Percentiles rank a stretch among this genome's conserved stretches.
Evolutionary conservation across 805 yeast genomes (phyloP).

Genomic region (Priceomyces haplophilus): DNA sequence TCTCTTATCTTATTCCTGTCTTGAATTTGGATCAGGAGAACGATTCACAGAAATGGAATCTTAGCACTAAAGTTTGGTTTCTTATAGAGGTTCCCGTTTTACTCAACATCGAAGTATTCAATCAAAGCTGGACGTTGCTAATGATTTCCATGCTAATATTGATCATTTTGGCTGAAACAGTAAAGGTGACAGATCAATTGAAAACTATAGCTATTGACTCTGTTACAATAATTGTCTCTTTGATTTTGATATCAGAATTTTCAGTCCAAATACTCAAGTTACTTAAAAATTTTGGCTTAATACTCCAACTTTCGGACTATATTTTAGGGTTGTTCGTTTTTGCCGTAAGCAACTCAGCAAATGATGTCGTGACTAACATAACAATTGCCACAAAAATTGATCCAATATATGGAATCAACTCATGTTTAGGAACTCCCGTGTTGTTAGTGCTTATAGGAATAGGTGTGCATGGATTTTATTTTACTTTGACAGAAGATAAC

Average conservation of each 20-base stretch:
- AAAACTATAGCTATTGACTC: slow-evolving; percentile 9
- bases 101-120: slow-evolving; percentile 16
- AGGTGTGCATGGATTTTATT: slow-evolving; percentile 42
- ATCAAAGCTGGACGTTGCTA: slow-evolving; percentile 9
- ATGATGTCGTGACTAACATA: slow-evolving; percentile 50
- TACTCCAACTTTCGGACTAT: slow-evolving; percentile 45
- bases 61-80: slow-evolving; percentile 13
- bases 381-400: slow-evolving; percentile 41
- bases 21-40: background rate
- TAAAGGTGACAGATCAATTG: background rate
- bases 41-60: background rate
- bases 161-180: background rate
- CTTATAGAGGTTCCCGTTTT: slow-evolving; percentile 16
- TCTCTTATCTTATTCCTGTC: slow-evolving; percentile 16
- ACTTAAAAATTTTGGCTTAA: slow-evolving; percentile 44
- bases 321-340: slow-evolving; percentile 47
- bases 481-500: slow-evolving; percentile 5
- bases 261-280: slow-evolving; percentile 24
- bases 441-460: slow-evolving; percentile 48
- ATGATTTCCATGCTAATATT: slow-evolving; percentile 7
- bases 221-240: slow-evolving; percentile 23
- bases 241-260: slow-evolving; percentile 24
- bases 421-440: slow-evolving; percentile 55
- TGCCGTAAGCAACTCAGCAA: slow-evolving; percentile 50
- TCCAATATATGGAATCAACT: slow-evolving; percentile 43